Conservation (phyloP, 2,329 filamentous ascomycete genomes). For the Paecilomyces formosus region DNA sequence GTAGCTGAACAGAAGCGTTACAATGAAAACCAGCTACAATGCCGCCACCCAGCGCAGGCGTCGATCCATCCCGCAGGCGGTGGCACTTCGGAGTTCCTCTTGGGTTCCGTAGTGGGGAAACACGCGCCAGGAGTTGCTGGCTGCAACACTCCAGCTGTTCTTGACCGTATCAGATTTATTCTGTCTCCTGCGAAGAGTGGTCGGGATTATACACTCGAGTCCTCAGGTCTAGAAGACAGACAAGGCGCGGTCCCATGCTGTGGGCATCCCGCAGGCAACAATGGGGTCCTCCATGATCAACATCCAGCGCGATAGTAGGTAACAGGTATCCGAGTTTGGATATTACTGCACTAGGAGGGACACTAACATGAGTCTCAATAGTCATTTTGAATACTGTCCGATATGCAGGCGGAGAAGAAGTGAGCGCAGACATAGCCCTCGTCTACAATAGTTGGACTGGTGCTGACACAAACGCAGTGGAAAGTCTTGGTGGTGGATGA, state of each 20-base stretch:
- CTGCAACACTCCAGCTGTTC: neutral
- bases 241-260: constrained; percentile 11
- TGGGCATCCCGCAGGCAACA: constrained; percentile 38
- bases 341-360: neutral
- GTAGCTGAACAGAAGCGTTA: neutral
- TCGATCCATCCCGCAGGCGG: constrained; percentile 3
- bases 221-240: neutral
- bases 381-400: constrained; percentile 69
- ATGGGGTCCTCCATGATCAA: constrained; percentile 84
- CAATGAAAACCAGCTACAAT: neutral
- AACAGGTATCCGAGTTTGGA: neutral
- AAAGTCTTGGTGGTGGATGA: constrained; percentile 92
- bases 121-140: neutral
- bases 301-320: constrained; percentile 69
- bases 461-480: constrained; percentile 57
- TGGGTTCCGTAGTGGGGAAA: neutral
- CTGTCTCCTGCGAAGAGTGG: neutral
- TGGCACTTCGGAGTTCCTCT: neutral
- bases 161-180: neutral
- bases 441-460: constrained; percentile 15
- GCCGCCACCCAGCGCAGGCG: constrained; percentile 4
- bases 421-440: constrained; percentile 36
- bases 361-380: constrained; percentile 24
- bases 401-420: constrained; percentile 72
- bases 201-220: neutral